phyloP scores from a whole-genome alignment of 305 asterid genomes.

The Nicotiana rustica region DNA sequence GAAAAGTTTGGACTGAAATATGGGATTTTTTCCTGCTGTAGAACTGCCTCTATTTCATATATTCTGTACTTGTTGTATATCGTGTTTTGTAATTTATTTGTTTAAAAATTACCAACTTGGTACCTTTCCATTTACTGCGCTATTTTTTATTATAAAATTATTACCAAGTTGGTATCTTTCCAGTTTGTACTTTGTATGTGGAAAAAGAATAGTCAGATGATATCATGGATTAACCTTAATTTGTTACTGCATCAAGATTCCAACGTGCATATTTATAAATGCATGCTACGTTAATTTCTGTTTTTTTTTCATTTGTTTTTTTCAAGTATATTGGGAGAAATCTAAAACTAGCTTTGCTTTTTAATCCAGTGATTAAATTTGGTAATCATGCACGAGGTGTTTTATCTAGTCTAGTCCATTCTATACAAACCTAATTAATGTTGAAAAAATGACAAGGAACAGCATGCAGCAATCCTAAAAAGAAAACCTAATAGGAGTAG shows the following conservation, averaged over 20 bases:
- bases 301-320: not conserved
- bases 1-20: not conserved
- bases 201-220: not conserved
- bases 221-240: not conserved
- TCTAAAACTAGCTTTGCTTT: not conserved
- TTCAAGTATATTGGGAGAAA: not conserved
- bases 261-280: not conserved
- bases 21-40: not conserved
- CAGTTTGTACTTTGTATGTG: not conserved
- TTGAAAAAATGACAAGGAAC: not conserved
- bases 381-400: not conserved
- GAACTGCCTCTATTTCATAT: not conserved
- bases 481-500: not conserved
- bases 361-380: not conserved
- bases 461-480: not conserved
- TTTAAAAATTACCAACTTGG: constrained; percentile 17
- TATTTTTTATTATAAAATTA: not conserved
- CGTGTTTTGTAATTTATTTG: not conserved
- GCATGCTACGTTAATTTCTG: not conserved
- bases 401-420: not conserved
- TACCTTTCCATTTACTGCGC: not conserved
- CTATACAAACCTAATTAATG: not conserved
- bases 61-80: not conserved
- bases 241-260: not conserved
- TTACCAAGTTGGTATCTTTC: not conserved